Evolutionary conservation across 179 eudicot genomes (phyloP).

Genomic region (Actinidia chinensis): DNA sequence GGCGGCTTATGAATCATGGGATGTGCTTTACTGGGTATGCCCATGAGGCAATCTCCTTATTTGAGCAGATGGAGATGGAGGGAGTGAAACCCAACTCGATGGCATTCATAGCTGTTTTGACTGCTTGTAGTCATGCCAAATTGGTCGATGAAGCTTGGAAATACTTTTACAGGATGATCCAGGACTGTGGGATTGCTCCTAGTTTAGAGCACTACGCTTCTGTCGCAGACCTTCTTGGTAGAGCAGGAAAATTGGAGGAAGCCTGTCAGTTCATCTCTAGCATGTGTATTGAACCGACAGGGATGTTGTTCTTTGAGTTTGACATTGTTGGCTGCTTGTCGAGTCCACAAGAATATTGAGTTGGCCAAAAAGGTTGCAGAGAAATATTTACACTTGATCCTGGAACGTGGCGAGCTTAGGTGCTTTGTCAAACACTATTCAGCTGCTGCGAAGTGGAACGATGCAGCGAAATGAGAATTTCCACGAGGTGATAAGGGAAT

Average conservation of each 20-base stretch:
- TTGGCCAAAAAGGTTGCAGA: conserved; percentile 65
- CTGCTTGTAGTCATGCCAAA: conserved; percentile 90
- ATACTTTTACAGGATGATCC: conserved; percentile 54
- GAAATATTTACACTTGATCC: conserved; percentile 49
- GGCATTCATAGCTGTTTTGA: conserved; percentile 65
- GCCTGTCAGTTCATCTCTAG: conserved; percentile 58
- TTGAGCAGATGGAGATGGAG: conserved; percentile 51
- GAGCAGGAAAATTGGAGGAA: conserved; percentile 79
- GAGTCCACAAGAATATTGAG: conserved; percentile 61
- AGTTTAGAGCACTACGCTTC: conserved; percentile 77
- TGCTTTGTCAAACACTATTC: conserved; percentile 68
- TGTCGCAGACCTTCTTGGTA: conserved; percentile 71
- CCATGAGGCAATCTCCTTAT: conserved; percentile 56
- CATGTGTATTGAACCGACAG: conserved; percentile 42
- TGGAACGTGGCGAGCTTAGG: conserved; percentile 44
- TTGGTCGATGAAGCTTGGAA: conserved; percentile 59
- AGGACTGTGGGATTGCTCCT: conserved; percentile 53
- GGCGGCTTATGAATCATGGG: conserved; percentile 96
- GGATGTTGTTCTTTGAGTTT: conserved; percentile 62
- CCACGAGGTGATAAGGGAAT: conserved; percentile 45
- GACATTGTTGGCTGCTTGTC: conserved; percentile 63
- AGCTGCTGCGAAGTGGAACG: conserved; percentile 59
- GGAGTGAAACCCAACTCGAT: conserved; percentile 61
- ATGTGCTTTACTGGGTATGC: conserved; percentile 67
- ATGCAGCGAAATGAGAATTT: conserved; percentile 52